Percentiles rank a stretch among this genome's conserved stretches.
These are phyloP conservation scores for Astrephomene gubernaculifera DNA, from an alignment of 139 green algal species.

Conservation along the genomic window DNA sequence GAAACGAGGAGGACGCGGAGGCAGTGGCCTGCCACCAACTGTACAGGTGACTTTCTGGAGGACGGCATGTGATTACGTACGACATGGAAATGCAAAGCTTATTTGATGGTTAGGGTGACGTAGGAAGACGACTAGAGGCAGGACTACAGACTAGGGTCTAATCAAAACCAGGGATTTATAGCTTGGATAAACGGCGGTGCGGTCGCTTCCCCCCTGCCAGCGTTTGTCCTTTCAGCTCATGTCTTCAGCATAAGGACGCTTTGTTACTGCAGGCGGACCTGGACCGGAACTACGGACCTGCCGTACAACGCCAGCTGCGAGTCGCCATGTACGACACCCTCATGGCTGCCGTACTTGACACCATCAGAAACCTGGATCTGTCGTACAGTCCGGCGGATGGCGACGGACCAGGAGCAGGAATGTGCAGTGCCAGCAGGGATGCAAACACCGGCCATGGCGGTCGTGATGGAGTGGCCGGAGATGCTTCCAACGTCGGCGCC, in stretches of 20 bases:
- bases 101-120: background rate
- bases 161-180: too few relatives aligned
- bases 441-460: background rate
- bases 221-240: background rate
- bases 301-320: background rate
- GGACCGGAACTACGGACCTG: background rate
- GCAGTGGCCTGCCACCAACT: background rate
- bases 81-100: background rate
- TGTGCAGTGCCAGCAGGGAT: too few relatives aligned
- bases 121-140: background rate
- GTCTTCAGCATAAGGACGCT: too few relatives aligned
- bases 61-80: background rate
- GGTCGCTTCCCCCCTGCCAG: background rate
- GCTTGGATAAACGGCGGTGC: background rate
- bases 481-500: background rate
- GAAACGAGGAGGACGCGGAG: background rate
- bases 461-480: background rate
- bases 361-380: constrained; percentile 29
- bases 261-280: constrained; percentile 13
- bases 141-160: background rate
- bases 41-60: background rate
- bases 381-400: background rate
- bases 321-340: constrained; percentile 29
- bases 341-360: constrained; percentile 16
- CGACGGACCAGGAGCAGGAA: too few relatives aligned